Base-by-base conservation (phyloP, 1,139 yeast species). In the Candida tetrigidarum region DNA sequence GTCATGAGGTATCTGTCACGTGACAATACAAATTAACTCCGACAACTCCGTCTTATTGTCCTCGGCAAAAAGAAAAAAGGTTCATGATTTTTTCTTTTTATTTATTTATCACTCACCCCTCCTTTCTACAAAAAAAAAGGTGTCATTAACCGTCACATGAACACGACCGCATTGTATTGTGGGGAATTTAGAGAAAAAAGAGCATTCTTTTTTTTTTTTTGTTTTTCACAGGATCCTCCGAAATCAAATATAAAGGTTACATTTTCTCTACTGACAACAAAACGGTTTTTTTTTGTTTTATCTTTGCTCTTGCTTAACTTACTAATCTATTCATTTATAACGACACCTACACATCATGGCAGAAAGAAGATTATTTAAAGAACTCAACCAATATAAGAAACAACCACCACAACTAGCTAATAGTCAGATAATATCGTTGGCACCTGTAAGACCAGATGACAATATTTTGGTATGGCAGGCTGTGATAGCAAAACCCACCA, bases 381-480 rank as follows among this genome's bases (percentile, higher is more conserved):
- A 66, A 44, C 56, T 50, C 37, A 58, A 56, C 15, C 65, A 57
- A 48, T 54, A 64, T 35, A 35, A 49, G 11, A 64, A 63, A 36
- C 44, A 43, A 5, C 60, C 63, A 11, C 59, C 63, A 4, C 44
- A 43, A 26, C 32, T 43, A 6, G 42, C 61, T 14, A 66, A 69
- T 42, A 71, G 61, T 14, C 78, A 76, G 51, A 74, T 80, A 25
- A 44, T 70, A 14, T 44, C 57, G 7, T 63, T 84, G 12, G 66
- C 57, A 26, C 89, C 89, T 0, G 57, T 61, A 5, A 66, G 69
- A 16, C 42, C 49, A 11, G 56, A 58, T 9, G 78, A 76, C 5
- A 71, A 80, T 44, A 60, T 89, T 22, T 73, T 68, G 50, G 52
- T 57, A 16, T 89, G 96, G 96, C 58, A 58, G 11, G 85, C 91